phyloP scores from a whole-genome alignment of 352 stramenopile species.

The Phytophthora vignae region DNA sequence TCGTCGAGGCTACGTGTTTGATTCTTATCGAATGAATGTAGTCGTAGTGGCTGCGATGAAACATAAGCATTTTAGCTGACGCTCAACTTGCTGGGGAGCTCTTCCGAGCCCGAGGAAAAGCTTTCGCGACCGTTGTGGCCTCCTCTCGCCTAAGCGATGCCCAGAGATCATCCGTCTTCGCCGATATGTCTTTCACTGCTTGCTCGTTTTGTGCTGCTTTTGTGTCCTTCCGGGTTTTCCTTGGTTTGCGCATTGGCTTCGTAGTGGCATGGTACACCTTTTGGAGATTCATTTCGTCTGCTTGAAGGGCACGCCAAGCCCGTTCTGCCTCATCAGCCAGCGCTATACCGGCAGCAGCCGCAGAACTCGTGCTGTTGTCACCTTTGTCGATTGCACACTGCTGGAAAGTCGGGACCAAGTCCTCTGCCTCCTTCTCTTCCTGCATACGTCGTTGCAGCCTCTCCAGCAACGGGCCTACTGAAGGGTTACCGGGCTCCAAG shows the following conservation, averaged over 20 bases:
- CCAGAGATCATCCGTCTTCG: conserved; percentile 53
- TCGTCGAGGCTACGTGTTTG: background rate
- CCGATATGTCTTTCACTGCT: conserved; percentile 29
- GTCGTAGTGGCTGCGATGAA: too few relatives aligned
- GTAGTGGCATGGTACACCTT: conserved; percentile 7
- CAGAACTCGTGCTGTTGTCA: background rate
- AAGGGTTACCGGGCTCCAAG: conserved; percentile 58
- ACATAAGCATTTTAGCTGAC: too few relatives aligned
- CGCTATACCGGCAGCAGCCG: background rate
- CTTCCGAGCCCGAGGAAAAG: conserved; percentile 30
- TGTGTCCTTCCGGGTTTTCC: conserved; percentile 11
- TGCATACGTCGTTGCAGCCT: conserved; percentile 25
- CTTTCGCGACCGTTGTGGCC: conserved; percentile 33
- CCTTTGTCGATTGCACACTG: conserved; percentile 13
- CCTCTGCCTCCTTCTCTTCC: conserved; percentile 15
- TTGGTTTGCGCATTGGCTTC: conserved; percentile 3
- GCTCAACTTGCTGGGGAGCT: background rate
- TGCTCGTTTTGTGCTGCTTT: background rate
- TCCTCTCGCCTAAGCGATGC: conserved; percentile 41
- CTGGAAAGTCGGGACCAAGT: conserved; percentile 10
- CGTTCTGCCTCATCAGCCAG: conserved; percentile 33
- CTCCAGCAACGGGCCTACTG: conserved; percentile 23
- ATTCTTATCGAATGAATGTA: background rate
- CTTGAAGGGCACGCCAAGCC: conserved; percentile 63
- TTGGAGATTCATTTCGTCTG: conserved; percentile 55